Evolutionary conservation across 23 red algal species (phyloP), one percentile per base, ranked within the genome.

Genomic region (Gracilariopsis chorda): DNA sequence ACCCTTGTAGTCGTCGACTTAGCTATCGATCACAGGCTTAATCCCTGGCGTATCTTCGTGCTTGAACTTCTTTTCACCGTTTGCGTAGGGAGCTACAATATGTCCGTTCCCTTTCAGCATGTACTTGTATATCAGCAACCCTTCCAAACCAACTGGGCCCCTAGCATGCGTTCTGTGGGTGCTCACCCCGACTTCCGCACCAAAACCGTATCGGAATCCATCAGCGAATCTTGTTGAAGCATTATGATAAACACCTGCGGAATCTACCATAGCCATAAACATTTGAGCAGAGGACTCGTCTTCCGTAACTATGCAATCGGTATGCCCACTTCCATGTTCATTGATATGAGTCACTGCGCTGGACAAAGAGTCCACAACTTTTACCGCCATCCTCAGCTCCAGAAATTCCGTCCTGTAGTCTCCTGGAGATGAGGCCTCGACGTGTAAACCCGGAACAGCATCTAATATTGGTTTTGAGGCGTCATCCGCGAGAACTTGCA

Each of bases 121-220:
- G 86, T 99, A 99, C 62, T 99, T 99, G 81, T 96, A 99, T 47
- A 95, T 96, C 70, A 99, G 53, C 28, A 96, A 78, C 28, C 97
- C 93, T 60, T 99, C 93, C 29, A 99, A 78, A 30, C 97, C 97
- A 41, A 99, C 97, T 1, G 97, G 97, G 16, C 97, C 90, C 17
- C 97, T 25, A 33, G 97, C 91, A 47, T 99, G 97, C 21, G 93
- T 99, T 35, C 94, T 87, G 51, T 94, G 93, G 19, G 96, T 98
- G 45, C 81, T 90, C 20, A 99, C 93, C n/a, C 97, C 97, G 34
- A 99, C 97, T 75, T 99, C 97, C 32, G 92, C 93, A 40, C 97
- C 93, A 51, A 99, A 99, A 46, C 97, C 97, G 77, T 94, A 92
- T 62, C 97, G 93, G 86, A 96, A 99, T 34, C 97, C 97, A 83